These are phyloP conservation scores for Euphorbia tirucalli DNA, from an alignment of 345 rosid species.

Conservation along the genomic window DNA sequence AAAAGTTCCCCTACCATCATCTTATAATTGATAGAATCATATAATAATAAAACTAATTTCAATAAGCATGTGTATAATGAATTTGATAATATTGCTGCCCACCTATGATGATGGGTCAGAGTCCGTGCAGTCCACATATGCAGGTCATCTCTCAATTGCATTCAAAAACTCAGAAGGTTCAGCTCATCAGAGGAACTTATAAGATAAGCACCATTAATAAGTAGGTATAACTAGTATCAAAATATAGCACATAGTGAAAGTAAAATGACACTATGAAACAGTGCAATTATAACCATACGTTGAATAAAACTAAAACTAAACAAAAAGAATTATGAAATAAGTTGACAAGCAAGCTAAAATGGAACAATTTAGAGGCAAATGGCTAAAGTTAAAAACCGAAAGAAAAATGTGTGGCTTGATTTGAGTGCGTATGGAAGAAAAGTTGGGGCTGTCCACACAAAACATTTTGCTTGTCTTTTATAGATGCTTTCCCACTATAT, in stretches of 20 bases:
- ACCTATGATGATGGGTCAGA: background rate
- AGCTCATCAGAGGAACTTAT: background rate
- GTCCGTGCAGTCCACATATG: background rate
- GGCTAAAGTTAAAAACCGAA: background rate
- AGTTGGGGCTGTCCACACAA: slow-evolving; percentile 16
- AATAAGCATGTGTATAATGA: background rate
- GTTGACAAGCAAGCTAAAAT: background rate
- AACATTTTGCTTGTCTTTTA: slow-evolving; percentile 24
- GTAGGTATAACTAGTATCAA: no score
- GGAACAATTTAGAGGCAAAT: background rate
- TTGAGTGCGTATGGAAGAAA: slow-evolving; percentile 17
- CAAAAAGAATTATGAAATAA: background rate
- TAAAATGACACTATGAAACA: background rate
- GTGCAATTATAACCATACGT: background rate
- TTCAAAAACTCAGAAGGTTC: background rate
- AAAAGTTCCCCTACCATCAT: background rate
- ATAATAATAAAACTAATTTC: background rate
- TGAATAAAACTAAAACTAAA: background rate
- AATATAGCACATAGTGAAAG: background rate
- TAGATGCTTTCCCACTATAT: slow-evolving; percentile 26
- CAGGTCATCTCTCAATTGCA: background rate
- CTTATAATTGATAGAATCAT: background rate
- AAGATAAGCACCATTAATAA: background rate
- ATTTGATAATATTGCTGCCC: background rate
- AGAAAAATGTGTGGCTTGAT: background rate